Base-by-base conservation (phyloP, 805 yeast genomes). In the Ogataea polymorpha region DNA sequence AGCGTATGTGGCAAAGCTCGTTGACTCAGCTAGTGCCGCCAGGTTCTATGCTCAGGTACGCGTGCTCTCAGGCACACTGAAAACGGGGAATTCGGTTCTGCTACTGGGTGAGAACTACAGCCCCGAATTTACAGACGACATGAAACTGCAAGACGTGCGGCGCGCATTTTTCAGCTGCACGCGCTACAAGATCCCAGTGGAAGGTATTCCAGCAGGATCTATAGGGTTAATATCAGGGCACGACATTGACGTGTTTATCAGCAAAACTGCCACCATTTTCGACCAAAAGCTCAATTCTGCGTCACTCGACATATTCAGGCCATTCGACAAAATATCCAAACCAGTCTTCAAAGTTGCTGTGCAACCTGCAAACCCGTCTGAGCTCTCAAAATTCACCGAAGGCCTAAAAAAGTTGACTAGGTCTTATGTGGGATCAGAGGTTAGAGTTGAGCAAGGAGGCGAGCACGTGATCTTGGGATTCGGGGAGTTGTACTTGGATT, bases 401-500 rank as follows among this genome's bases (percentile, higher is more conserved):
- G 90, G 88, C 0, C 64, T 93, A 35, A 70, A 83, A 43, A 75
- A 70, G 41, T 64, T 86, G 21, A 74, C 74, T 51, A 76, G 74
- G 49, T 67, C 81, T 1, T 90, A 86, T 55, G 72, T 83, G 8
- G 82, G 89, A 3, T 70, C 80, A 26, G 72, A 72, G 15, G 67
- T 86, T n/a, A 78, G 74, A 48, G 87, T 84, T 1, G 96, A 88
- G 58, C 95, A 86, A 50, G 83, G 90, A 37, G 96, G 97, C 2
- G 97, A 89, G 53, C 87, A 84, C 57, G 79, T 80, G 1, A 59
- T 93, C 0, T 55, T 80, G 20, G 96, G 93, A 0, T 77, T 87
- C 8, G 99, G 99, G 6, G 98, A 93, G 56, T 53, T 91, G 13
- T 87, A 86, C 55, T 59, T 93, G 62, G 98, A 93, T 60, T 86